Base-by-base conservation (phyloP, 139 green algal species). In the Chlorella sorokiniana region DNA sequence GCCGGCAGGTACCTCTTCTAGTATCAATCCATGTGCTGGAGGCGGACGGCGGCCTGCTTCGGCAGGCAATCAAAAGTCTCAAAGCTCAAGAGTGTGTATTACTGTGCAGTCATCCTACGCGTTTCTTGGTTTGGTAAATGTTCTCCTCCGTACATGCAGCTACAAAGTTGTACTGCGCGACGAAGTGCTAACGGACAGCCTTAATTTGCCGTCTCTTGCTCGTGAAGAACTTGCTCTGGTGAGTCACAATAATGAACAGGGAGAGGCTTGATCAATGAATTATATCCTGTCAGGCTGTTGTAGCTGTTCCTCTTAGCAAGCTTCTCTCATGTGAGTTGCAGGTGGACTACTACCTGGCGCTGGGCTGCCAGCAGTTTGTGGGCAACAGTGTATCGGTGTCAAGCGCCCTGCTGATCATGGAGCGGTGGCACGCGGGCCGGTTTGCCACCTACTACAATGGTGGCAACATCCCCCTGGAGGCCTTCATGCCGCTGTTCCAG, bases 341-440 rank as follows among this genome's bases (percentile, higher is more conserved):
- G 52, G 37, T 88, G 1, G 74, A 86, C 23, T 86, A 83, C 41
- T 37, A 75, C 16, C 1, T 90, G 4, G 70, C 80, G 3, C 29
- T 90, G 52, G 16, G 31, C 14, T 33, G 62, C 44, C 23, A 78
- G 6, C 54, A 82, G 8, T 87, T 86, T 69, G 81, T 86, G 18
- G 88, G 86, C 82, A 92, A 92, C 84, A 81, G 56, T 38, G 86
- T 89, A 45, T 90, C 86, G 51, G 87, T 81, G 38, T 90, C 88
- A 29, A 70, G 78, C 0, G 84, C 84, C 27, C 82, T 92, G 52
- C 76, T 69, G 27, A 78, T 92, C 33, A 65, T 92, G 79, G 70
- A 92, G 88, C 88, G 88, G 16, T 83, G 84, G 27, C 82, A 83
- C 44, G 25, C 22, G 7, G 80, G 80, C 41, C 42, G 23, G 33